Conservation (phyloP, 352 stramenopile genomes). For the Phytopythium oedochilum region DNA sequence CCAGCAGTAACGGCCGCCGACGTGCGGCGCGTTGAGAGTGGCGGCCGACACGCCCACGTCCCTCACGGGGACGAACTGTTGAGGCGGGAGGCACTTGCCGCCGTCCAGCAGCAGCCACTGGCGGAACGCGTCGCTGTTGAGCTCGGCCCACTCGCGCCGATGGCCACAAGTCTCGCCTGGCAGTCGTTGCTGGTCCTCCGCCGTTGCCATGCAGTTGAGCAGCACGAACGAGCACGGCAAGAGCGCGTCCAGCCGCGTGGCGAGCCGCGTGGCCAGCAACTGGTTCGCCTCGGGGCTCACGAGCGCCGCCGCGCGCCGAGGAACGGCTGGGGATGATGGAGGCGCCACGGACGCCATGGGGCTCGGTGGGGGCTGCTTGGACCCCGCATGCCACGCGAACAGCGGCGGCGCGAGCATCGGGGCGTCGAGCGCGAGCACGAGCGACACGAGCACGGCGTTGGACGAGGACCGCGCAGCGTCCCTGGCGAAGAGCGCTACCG, state of each 20-base stretch:
- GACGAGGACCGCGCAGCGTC: conserved; percentile 46
- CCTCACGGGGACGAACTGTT: conserved; percentile 44
- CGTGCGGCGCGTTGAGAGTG: conserved; percentile 44
- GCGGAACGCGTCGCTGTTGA: conserved; percentile 39
- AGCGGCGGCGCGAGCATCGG: conserved; percentile 40
- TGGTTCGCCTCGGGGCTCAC: not conserved
- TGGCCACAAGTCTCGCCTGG: conserved; percentile 37
- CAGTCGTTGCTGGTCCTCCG: conserved; percentile 30
- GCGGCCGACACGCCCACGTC: conserved; percentile 44
- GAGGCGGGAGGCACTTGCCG: conserved; percentile 18
- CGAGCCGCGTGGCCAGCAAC: conserved; percentile 9
- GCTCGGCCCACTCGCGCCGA: conserved; percentile 43
- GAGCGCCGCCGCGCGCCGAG: conserved; percentile 9
- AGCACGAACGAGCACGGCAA: conserved; percentile 48
- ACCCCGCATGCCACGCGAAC: conserved; percentile 67
- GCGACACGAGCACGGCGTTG: conserved; percentile 52
- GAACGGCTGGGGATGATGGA: not conserved
- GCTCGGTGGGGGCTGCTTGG: conserved; percentile 30
- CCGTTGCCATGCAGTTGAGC: conserved; percentile 30
- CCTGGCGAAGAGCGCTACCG: conserved; percentile 46
- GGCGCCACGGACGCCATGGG: not conserved
- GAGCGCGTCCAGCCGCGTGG: conserved; percentile 33
- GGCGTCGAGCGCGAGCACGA: conserved; percentile 60
- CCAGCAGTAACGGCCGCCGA: conserved; percentile 67
- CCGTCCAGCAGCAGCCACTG: conserved; percentile 26